Evolutionary conservation across 2,329 filamentous ascomycete genomes (phyloP).

Genomic region (Stachybotrys chlorohalonatus): DNA sequence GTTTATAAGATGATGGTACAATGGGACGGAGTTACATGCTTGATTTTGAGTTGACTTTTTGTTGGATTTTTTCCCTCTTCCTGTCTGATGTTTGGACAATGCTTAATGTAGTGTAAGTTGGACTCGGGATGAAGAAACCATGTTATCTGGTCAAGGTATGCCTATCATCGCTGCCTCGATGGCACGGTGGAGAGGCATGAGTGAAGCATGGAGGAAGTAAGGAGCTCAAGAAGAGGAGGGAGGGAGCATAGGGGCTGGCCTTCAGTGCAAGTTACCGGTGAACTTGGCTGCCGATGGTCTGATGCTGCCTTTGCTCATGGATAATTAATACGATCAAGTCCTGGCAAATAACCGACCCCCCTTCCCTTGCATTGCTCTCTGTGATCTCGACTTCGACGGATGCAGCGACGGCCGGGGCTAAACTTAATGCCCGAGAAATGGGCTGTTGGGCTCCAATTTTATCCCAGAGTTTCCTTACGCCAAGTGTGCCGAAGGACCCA

Average conservation of each 20-base stretch:
- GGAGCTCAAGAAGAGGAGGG: background rate
- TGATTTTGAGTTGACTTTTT: conserved; percentile 3
- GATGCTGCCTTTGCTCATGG: background rate
- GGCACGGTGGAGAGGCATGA: background rate
- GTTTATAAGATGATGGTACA: conserved; percentile 3
- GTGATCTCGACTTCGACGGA: background rate
- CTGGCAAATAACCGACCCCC: background rate
- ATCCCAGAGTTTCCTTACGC: background rate
- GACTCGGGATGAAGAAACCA: background rate
- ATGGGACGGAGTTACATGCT: conserved; percentile 5
- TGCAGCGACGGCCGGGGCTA: background rate
- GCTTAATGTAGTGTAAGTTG: background rate
- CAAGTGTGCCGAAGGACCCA: background rate
- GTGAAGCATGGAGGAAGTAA: too few species aligned
- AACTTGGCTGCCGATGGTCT: background rate
- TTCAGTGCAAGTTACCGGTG: background rate
- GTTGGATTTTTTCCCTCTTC: background rate
- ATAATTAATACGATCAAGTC: background rate
- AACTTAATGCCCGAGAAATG: background rate
- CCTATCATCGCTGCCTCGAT: background rate
- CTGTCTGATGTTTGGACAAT: background rate
- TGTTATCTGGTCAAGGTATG: background rate
- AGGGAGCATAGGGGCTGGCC: background rate
- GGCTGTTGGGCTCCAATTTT: background rate
- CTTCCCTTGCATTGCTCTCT: background rate